These are phyloP conservation scores for Euptelea pleiosperma DNA, from an alignment of 164 flowering plant species.

Conservation along the genomic window DNA sequence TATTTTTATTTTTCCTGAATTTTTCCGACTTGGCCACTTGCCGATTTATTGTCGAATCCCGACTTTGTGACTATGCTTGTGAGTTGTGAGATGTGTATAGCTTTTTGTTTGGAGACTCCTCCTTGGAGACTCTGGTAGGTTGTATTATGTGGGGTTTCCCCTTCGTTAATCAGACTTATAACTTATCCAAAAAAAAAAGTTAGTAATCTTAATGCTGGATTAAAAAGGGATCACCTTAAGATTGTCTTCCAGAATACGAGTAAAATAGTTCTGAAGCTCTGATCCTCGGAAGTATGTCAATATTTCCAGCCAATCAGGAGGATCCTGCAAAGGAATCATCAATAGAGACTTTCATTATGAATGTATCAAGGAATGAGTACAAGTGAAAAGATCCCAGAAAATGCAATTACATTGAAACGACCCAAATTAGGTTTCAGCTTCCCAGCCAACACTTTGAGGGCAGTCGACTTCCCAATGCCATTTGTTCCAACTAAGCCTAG, in stretches of 20 bases:
- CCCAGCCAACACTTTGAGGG: constrained; percentile 96
- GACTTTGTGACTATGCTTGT: too few species aligned
- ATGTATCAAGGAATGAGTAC: not conserved
- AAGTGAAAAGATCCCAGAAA: not conserved
- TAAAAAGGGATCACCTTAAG: constrained; percentile 52
- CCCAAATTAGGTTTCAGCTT: constrained; percentile 96
- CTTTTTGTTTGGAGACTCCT: too few species aligned
- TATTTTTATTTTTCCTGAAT: too few species aligned
- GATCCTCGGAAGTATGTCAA: constrained; percentile 95
- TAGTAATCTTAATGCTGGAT: not conserved
- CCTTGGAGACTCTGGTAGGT: too few species aligned
- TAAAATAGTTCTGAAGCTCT: constrained; percentile 94
- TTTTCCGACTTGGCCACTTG: too few species aligned
- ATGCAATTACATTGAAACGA: constrained; percentile 70
- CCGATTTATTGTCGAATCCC: too few species aligned
- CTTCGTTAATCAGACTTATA: too few species aligned
- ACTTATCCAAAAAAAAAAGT: too few species aligned
- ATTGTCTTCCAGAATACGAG: constrained; percentile 94
- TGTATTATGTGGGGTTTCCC: too few species aligned
- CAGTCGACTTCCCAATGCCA: constrained; percentile 99
- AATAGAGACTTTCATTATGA: not conserved
- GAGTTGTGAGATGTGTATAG: too few species aligned
- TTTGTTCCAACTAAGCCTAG: constrained; percentile 98
- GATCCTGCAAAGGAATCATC: constrained; percentile 56
- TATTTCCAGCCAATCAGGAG: constrained; percentile 99